Evolutionary conservation across 352 stramenopile genomes (phyloP).

Genomic region (Blastocystis sp.): DNA sequence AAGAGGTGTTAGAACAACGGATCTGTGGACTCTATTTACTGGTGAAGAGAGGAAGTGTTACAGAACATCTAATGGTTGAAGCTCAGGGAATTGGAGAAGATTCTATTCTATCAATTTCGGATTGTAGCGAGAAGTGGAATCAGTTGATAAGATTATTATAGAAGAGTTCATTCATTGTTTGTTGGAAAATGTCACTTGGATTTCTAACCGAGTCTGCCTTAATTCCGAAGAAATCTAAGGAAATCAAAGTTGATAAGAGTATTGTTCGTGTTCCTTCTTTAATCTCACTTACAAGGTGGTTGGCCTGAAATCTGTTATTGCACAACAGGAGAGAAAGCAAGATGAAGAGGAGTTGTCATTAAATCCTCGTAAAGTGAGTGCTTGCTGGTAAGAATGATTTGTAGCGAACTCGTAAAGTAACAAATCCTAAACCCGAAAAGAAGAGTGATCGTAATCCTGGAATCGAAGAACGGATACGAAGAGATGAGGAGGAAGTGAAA

Average conservation of each 20-base stretch:
- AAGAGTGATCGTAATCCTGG: constrained; percentile 11
- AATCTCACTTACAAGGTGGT: constrained; percentile 74
- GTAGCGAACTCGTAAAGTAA: constrained; percentile 25
- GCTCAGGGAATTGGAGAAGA: background rate
- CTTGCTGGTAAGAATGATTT: background rate
- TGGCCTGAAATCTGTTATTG: constrained; percentile 73
- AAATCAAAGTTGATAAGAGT: constrained; percentile 79
- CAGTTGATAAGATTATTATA: background rate
- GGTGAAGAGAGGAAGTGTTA: constrained; percentile 2
- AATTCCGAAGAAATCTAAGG: constrained; percentile 82
- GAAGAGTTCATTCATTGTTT: constrained; percentile 21
- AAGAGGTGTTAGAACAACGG: background rate
- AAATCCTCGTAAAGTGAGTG: constrained; percentile 26
- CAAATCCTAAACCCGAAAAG: constrained; percentile 11
- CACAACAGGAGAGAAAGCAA: constrained; percentile 28
- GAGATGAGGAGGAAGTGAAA: constrained; percentile 47
- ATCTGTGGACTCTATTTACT: constrained; percentile 37
- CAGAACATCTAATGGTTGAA: background rate
- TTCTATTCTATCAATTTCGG: background rate
- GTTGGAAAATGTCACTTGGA: constrained; percentile 78
- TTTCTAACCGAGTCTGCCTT: constrained; percentile 84
- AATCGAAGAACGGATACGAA: constrained; percentile 33
- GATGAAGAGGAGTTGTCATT: background rate
- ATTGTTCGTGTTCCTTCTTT: background rate
- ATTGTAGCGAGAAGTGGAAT: constrained; percentile 12